A percentile compares a stretch with the other conserved stretches of the same genome.
Evolutionary conservation across 768 basidiomycete species (phyloP).

Genomic region (Neoboletus brunneissimus): DNA sequence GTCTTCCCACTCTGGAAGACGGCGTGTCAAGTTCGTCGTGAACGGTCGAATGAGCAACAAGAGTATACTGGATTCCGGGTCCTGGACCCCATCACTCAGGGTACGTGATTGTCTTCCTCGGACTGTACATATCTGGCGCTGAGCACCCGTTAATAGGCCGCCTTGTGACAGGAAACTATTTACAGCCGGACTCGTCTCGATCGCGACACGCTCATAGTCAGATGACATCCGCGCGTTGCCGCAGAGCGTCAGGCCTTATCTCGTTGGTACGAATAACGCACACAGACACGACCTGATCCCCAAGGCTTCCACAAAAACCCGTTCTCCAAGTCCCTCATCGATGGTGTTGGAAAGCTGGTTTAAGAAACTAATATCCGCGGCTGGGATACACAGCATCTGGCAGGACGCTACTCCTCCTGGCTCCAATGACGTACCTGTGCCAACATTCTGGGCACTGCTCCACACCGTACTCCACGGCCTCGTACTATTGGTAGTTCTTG

Average conservation of each 20-base stretch:
- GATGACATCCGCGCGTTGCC: background rate
- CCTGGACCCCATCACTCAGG: background rate
- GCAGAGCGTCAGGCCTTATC: background rate
- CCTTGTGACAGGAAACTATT: background rate
- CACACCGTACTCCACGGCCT: slow-evolving; percentile 16
- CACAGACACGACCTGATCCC: background rate
- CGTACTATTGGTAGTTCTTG: slow-evolving; percentile 4
- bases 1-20: too few relatives aligned
- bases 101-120: background rate
- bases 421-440: slow-evolving; percentile 25
- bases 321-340: background rate
- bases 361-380: slow-evolving; percentile 10
- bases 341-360: slow-evolving; percentile 11
- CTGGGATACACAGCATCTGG: background rate
- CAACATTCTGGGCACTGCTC: slow-evolving; percentile 12
- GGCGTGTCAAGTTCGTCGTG: background rate
- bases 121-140: background rate
- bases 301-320: background rate
- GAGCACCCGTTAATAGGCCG: background rate
- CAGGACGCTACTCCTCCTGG: slow-evolving; percentile 1
- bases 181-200: background rate
- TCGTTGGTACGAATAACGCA: background rate
- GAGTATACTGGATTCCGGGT: background rate
- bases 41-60: background rate
- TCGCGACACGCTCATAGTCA: background rate